Evolutionary conservation across 352 stramenopile species (phyloP).

Genomic region (Phytophthora hibernalis): DNA sequence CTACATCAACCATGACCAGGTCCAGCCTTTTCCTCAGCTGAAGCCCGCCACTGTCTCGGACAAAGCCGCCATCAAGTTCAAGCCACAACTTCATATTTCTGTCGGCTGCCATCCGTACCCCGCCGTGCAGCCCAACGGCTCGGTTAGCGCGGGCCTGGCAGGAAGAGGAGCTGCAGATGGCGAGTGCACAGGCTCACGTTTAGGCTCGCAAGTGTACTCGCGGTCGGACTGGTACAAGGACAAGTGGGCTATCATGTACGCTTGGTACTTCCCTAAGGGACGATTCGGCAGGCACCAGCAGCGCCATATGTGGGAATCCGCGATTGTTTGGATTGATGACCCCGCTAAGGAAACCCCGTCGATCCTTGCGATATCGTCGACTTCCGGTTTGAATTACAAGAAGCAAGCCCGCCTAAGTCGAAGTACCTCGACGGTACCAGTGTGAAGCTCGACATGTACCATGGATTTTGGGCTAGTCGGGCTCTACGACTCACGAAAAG

Average conservation of each 20-base stretch:
- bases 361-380: slow-evolving; percentile 22
- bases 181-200: too few species aligned
- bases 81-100: too few species aligned
- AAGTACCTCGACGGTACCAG: slow-evolving; percentile 23
- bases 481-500: slow-evolving; percentile 22
- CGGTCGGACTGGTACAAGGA: too few species aligned
- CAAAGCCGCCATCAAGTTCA: too few species aligned
- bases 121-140: too few species aligned
- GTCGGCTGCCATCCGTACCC: too few species aligned
- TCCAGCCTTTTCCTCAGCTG: too few species aligned
- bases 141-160: too few species aligned
- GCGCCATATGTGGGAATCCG: slow-evolving; percentile 45
- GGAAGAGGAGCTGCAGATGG: too few species aligned
- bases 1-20: too few species aligned
- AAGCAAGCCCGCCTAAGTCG: slow-evolving; percentile 3
- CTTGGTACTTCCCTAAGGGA: slow-evolving; percentile 49
- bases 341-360: slow-evolving; percentile 17
- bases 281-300: neutral
- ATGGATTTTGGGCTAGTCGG: neutral
- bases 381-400: slow-evolving; percentile 3
- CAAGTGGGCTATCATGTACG: slow-evolving; percentile 39
- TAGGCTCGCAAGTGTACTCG: too few species aligned
- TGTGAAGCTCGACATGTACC: slow-evolving; percentile 29
- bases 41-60: too few species aligned
- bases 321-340: slow-evolving; percentile 52